Base-by-base conservation (phyloP, 441 rosid genomes). In the Aleurites moluccanus region DNA sequence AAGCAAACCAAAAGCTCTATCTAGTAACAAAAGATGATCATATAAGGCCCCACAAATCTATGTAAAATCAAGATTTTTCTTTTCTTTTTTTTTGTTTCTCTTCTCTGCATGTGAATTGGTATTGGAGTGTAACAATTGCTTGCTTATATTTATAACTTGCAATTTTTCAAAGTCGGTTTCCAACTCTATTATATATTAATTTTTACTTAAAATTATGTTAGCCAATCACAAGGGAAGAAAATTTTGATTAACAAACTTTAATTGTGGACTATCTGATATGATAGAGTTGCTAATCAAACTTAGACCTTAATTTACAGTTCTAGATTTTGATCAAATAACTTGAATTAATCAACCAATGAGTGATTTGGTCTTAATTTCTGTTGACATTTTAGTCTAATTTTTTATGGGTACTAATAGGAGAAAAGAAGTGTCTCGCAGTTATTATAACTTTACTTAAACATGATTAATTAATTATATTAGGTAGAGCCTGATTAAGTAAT, bases 251-350 rank as follows among this genome's bases (percentile, higher is more conserved):
- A 44, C 16, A 1, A 16, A 56, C 16, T 10, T 25, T 21, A 40
- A 2, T 40, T 45, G 55, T 28, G 40, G 57, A 45, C 20, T 42
- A 23, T 71, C 61, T 57, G 23, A 28, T 64, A 35, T n/a, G 57
- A 6, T 38, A 38, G 33, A 73, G 77, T 79, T 71, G 82, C 60
- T 78, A 47, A 78, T 78, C 81, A 67, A 80, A 75, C 81, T 69
- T 75, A 38, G 81, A 75, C 81, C 50, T 70, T 53, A 53, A 49
- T 49, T n/a, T 28, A 4, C 1, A 27, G 1, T 20, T 38, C 16
- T 20, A 72, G 53, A 30, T 42, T 50, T 35, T 65, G 40, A 38
- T 38, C 20, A 21, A 1, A 20, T 69, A 30, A 27, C 52, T 21
- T 64, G 49, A 50, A 38, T 35, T 38, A 38, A 38, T 38, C 8